These are phyloP conservation scores for Prunus mongolica DNA, from an alignment of 306 rosid genomes.

Conservation along the genomic window DNA sequence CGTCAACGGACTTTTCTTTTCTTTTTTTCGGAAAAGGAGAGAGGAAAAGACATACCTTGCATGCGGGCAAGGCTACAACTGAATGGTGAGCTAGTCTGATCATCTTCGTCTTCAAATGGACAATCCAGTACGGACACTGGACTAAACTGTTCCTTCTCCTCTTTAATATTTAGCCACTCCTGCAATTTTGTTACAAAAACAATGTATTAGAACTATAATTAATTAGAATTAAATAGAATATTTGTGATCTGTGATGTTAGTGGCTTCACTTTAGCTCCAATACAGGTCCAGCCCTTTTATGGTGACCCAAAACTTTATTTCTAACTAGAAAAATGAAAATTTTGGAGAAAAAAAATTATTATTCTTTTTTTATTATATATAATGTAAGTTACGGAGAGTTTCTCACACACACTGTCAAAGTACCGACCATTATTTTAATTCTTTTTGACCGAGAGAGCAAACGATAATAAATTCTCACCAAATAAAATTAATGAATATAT, in stretches of 20 bases:
- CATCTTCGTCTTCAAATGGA: slow-evolving; percentile 73
- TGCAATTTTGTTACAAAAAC: slow-evolving; percentile 12
- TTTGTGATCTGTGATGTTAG: not conserved
- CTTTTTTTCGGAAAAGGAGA: not conserved
- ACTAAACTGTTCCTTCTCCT: slow-evolving; percentile 73
- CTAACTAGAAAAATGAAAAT: too few species aligned
- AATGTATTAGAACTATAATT: not conserved
- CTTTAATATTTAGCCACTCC: slow-evolving; percentile 54
- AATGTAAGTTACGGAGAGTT: too few species aligned
- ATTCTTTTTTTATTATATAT: too few species aligned
- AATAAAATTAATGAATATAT: not conserved
- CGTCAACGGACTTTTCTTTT: not conserved
- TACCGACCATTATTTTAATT: fast-evolving
- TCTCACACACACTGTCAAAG: too few species aligned
- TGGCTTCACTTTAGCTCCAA: too few species aligned
- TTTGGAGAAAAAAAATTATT: too few species aligned
- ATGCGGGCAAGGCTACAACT: slow-evolving; percentile 15
- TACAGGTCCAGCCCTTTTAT: too few species aligned
- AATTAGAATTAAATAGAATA: too few species aligned
- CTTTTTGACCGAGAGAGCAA: not conserved
- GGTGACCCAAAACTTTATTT: too few species aligned
- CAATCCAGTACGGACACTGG: slow-evolving; percentile 76
- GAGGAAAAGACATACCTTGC: slow-evolving; percentile 33
- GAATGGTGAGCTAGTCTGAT: slow-evolving; percentile 33
- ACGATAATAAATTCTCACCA: not conserved